These are phyloP conservation scores for Clitopilus passeckerianus DNA, from an alignment of 768 basidiomycete genomes.

Conservation along the genomic window DNA sequence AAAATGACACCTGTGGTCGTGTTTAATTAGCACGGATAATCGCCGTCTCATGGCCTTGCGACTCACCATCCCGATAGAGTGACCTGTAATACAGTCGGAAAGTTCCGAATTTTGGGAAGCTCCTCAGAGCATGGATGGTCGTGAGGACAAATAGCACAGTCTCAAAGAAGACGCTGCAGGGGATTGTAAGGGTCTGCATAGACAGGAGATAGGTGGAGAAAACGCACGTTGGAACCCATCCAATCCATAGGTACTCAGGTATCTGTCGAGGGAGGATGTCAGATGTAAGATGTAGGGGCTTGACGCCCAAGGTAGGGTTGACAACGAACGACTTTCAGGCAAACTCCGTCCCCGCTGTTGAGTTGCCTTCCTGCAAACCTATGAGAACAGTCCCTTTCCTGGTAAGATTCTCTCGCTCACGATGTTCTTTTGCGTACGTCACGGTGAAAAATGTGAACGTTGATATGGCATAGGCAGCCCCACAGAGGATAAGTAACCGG, in stretches of 20 bases:
- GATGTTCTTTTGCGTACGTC: background rate
- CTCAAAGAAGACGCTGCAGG: background rate
- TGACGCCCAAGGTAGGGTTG: no score
- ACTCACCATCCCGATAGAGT: background rate
- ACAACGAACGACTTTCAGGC: background rate
- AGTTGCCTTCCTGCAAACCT: background rate
- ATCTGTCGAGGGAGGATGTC: background rate
- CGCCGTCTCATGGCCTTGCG: background rate
- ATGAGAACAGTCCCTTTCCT: background rate
- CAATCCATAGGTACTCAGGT: background rate
- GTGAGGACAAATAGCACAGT: background rate
- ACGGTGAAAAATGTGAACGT: background rate
- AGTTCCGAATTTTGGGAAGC: background rate
- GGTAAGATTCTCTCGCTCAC: background rate
- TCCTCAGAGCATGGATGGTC: background rate
- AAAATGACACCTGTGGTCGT: background rate
- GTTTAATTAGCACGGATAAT: no score
- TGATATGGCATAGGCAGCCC: background rate
- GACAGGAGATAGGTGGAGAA: background rate
- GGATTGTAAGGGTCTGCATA: background rate
- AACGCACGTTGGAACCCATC: background rate
- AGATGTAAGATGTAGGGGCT: background rate
- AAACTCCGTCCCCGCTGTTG: background rate
- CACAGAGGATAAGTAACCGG: background rate
- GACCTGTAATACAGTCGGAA: background rate